Evolutionary conservation across 73 alveolate genomes (phyloP).

Genomic region (Effrenium voratum): DNA sequence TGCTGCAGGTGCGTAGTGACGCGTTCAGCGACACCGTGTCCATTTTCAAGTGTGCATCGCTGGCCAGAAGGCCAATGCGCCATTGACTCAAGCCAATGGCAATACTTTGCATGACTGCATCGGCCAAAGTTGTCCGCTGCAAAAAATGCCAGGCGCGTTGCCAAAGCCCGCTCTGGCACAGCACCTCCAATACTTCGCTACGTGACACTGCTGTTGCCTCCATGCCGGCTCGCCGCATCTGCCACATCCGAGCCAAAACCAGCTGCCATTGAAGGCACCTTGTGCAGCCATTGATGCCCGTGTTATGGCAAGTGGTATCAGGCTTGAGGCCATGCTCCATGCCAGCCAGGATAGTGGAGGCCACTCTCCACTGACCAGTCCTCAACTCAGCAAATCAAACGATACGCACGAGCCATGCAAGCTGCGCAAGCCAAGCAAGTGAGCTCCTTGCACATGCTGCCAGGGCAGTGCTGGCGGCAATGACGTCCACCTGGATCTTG

Average conservation of each 20-base stretch:
- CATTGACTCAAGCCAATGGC: not conserved
- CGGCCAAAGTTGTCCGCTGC: not conserved
- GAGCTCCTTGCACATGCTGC: slow-evolving; percentile 39
- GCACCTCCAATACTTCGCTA: not conserved
- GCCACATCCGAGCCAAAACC: not conserved
- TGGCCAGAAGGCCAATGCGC: not conserved
- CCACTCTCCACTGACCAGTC: slow-evolving; percentile 23
- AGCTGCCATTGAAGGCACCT: slow-evolving; percentile 42
- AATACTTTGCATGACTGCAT: not conserved
- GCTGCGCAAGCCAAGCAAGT: not conserved
- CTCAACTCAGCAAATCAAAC: not conserved
- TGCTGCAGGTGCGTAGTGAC: not conserved
- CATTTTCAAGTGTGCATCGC: not conserved
- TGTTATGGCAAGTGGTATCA: not conserved
- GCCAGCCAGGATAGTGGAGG: not conserved
- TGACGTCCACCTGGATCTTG: slow-evolving; percentile 30
- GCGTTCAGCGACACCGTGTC: slow-evolving; percentile 21
- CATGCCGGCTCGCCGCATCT: not conserved
- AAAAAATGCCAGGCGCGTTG: slow-evolving; percentile 6
- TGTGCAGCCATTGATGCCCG: slow-evolving; percentile 6
- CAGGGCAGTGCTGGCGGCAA: slow-evolving; percentile 3
- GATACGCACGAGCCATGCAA: not conserved
- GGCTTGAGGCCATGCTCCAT: not conserved
- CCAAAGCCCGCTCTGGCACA: not conserved
- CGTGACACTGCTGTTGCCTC: slow-evolving; percentile 16